These are phyloP conservation scores for Polytrichum formosum DNA, from an alignment of 225 moss, liverwort and hornwort species.

Conservation along the genomic window DNA sequence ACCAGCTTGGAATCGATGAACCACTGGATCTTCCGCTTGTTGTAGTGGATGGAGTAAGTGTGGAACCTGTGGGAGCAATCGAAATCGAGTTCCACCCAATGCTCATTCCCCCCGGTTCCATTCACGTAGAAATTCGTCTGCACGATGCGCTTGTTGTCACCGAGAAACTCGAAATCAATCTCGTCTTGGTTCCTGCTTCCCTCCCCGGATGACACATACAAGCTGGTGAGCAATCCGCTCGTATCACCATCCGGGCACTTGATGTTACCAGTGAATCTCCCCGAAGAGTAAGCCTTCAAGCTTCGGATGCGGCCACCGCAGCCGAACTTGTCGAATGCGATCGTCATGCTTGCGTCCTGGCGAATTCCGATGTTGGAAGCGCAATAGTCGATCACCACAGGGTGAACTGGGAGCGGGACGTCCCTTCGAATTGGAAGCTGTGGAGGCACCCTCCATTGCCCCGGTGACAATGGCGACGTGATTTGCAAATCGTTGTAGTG, in stretches of 20 bases:
- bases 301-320: constrained; percentile 49
- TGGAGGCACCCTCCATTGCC: constrained; percentile 26
- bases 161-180: constrained; percentile 57
- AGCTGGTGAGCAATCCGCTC: constrained; percentile 50
- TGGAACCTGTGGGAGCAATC: constrained; percentile 51
- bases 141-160: constrained; percentile 52
- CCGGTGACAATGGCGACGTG: constrained; percentile 18
- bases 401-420: constrained; percentile 19
- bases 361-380: constrained; percentile 20
- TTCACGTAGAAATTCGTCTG: constrained; percentile 70
- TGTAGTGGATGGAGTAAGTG: constrained; percentile 45
- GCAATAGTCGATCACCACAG: constrained; percentile 54
- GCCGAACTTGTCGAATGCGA: constrained; percentile 39
- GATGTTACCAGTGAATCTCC: constrained; percentile 32
- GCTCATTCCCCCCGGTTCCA: constrained; percentile 36
- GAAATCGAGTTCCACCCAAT: constrained; percentile 35
- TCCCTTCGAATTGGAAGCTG: constrained; percentile 1
- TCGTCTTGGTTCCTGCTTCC: constrained; percentile 45
- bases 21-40: constrained; percentile 34
- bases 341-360: constrained; percentile 2
- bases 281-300: constrained; percentile 25
- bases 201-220: constrained; percentile 52
- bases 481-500: constrained; percentile 22
- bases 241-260: constrained; percentile 54
- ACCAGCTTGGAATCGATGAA: constrained; percentile 42